Percentiles rank a stretch among this genome's conserved stretches.
These are phyloP conservation scores for Trichoderma pleuroti DNA, from an alignment of 2,329 filamentous ascomycete genomes.

Conservation along the genomic window DNA sequence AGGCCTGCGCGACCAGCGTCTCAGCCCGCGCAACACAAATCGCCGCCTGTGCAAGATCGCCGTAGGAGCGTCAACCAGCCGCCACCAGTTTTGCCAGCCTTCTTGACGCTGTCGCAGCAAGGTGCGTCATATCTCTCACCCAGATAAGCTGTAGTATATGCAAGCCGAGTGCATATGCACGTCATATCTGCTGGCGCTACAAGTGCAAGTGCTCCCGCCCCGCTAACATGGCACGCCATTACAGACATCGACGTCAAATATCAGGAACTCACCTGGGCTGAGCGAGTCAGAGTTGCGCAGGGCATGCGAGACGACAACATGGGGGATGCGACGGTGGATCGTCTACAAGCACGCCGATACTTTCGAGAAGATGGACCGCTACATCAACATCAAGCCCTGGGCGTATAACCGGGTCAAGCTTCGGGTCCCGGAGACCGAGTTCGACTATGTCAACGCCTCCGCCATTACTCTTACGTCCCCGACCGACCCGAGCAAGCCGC, in stretches of 20 bases:
- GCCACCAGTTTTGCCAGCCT: slow-evolving; percentile 36
- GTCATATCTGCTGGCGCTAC: slow-evolving; percentile 4
- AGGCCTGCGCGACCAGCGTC: neutral
- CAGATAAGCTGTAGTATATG: neutral
- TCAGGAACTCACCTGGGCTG: slow-evolving; percentile 51
- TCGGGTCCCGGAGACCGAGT: slow-evolving; percentile 66
- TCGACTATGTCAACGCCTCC: slow-evolving; percentile 82
- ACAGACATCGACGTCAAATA: slow-evolving; percentile 51
- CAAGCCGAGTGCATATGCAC: slow-evolving; percentile 10
- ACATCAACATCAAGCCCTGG: slow-evolving; percentile 87
- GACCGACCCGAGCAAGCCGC: slow-evolving; percentile 36
- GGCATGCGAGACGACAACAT: slow-evolving; percentile 36
- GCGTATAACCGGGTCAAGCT: slow-evolving; percentile 80
- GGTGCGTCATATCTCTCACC: slow-evolving; percentile 30
- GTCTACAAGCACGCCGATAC: slow-evolving; percentile 35
- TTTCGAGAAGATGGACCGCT: slow-evolving; percentile 64
- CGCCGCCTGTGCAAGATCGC: slow-evolving; percentile 13
- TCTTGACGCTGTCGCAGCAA: slow-evolving; percentile 36
- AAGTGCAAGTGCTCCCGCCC: neutral
- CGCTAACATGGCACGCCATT: slow-evolving; percentile 13
- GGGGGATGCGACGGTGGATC: slow-evolving; percentile 34
- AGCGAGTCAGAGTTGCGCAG: slow-evolving; percentile 46
- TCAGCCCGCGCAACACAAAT: neutral
- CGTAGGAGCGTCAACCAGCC: slow-evolving; percentile 19
- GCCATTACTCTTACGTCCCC: slow-evolving; percentile 57